Evolutionary conservation across 1,284 basidiomycete species (phyloP), one percentile per base, ranked within the genome.

Genomic region (Ceratobasidium theobromae): DNA sequence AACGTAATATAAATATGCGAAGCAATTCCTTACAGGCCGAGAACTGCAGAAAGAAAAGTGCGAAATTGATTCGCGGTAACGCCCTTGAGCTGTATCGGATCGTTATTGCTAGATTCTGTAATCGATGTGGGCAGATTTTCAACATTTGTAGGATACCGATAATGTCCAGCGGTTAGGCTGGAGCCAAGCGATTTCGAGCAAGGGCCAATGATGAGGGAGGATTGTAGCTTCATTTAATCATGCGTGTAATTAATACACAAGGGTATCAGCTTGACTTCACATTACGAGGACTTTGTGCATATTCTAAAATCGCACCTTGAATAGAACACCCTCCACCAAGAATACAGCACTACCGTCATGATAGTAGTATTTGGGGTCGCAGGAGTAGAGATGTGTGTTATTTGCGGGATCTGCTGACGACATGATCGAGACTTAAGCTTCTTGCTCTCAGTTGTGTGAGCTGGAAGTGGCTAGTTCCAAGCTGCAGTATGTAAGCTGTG

Each of bases 271-370:
- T n/a, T 5, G 12, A 16, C 9, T 27, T 2, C 14, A 32, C 4
- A 12, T n/a, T 6, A n/a, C 11, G 21, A n/a, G 33, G n/a, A 21
- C 30, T 9, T 3, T 28, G 21, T 28, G 16, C 28, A 43, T 33
- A 28, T 21, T 18, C 16, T 51, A 27, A 16, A 3, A 51, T 27
- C 16, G 9, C 33, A 46, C 54, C 41, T 57, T 57, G 41, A 57
- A 57, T 3, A 57, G 23, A 1, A 57, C 27, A 27, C 30, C 21
- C 25, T 46, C 54, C 14, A 57, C 54, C 8, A 57, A 18, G 33
- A 57, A 57, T 14, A 57, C 54, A 3, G 41, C 54, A 32, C 41
- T 57, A 30, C 54, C 54, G 25, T 57, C 54, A 1, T 8, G 14
- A 28, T 45, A 57, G 27, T 57, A 57, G 28, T 30, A 46, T 14